A percentile compares a stretch with the other conserved stretches of the same genome.
These are phyloP conservation scores for Cutaneotrichosporon mucoides DNA, from an alignment of 1,284 basidiomycete species.

Conservation along the genomic window DNA sequence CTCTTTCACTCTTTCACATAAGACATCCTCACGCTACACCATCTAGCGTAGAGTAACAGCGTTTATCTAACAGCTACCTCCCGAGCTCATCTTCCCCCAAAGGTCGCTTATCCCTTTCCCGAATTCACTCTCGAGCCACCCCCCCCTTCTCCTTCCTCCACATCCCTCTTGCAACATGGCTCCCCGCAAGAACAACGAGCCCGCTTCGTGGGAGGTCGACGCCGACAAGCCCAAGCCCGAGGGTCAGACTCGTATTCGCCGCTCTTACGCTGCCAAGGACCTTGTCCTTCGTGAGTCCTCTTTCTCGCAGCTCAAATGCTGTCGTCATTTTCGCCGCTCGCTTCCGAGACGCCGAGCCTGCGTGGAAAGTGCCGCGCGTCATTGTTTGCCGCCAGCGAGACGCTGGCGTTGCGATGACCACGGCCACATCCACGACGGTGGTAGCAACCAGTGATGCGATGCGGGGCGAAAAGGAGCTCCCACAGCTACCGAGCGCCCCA, in stretches of 20 bases:
- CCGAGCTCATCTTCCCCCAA: too few relatives aligned
- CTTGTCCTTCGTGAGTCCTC: conserved; percentile 59
- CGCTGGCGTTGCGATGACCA: too few relatives aligned
- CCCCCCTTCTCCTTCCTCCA: neutral
- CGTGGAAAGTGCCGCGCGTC: too few relatives aligned
- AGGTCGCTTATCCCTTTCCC: too few relatives aligned
- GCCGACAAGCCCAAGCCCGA: conserved; percentile 51
- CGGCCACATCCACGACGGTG: too few relatives aligned
- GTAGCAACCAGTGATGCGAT: neutral
- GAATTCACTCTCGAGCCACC: neutral
- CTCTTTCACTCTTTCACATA: too few relatives aligned
- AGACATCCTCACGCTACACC: too few relatives aligned
- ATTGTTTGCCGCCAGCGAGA: too few relatives aligned
- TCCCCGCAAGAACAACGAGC: conserved; percentile 46
- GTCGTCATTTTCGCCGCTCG: neutral
- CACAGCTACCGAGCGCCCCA: neutral
- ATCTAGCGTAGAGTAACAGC: too few relatives aligned
- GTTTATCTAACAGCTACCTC: too few relatives aligned
- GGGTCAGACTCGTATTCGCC: conserved; percentile 64
- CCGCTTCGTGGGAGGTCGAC: conserved; percentile 50
- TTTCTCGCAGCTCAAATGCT: neutral
- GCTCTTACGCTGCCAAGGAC: conserved; percentile 63
- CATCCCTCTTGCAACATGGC: conserved; percentile 35
- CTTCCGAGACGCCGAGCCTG: too few relatives aligned
- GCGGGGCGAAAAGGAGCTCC: neutral